Percentiles rank a stretch among this genome's conserved stretches.
Evolutionary conservation across 2,329 filamentous ascomycete species (phyloP).

Genomic region (Scedosporium aurantiacum): DNA sequence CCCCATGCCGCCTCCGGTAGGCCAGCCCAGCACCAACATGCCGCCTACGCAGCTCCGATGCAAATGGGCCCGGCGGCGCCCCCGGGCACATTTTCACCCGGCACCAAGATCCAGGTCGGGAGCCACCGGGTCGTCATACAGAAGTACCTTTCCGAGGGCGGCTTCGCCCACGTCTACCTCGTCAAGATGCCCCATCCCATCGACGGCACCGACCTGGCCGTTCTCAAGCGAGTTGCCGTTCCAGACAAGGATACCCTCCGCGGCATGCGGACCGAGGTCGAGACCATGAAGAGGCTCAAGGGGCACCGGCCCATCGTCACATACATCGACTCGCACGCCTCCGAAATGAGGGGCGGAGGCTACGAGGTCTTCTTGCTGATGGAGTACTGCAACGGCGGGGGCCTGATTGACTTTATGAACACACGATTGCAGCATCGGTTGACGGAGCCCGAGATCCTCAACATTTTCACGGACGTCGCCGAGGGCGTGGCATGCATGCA

Average conservation of each 20-base stretch:
- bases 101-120: constrained; percentile 95
- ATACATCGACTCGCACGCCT: constrained; percentile 97
- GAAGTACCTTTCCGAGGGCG: constrained; percentile 94
- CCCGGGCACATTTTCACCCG: constrained; percentile 81
- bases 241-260: constrained; percentile 90
- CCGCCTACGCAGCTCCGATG: constrained; percentile 31
- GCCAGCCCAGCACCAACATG: constrained; percentile 25
- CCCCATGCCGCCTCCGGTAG: constrained; percentile 18
- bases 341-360: constrained; percentile 80
- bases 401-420: constrained; percentile 99
- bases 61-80: constrained; percentile 36
- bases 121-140: constrained; percentile 87
- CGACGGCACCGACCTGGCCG: constrained; percentile 68
- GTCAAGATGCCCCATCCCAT: constrained; percentile 72
- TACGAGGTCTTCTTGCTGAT: constrained; percentile 98
- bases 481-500: constrained; percentile 99
- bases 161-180: constrained; percentile 96
- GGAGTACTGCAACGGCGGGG: constrained; percentile 93
- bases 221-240: constrained; percentile 90
- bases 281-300: constrained; percentile 99
- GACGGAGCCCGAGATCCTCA: constrained; percentile 93
- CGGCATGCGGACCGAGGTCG: constrained; percentile 95
- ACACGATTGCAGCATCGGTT: constrained; percentile 90
- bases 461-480: constrained; percentile 92
- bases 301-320: constrained; percentile 93